Evolutionary conservation across 768 basidiomycete species (phyloP).

Genomic region (Strobilomyces echinocephalus): DNA sequence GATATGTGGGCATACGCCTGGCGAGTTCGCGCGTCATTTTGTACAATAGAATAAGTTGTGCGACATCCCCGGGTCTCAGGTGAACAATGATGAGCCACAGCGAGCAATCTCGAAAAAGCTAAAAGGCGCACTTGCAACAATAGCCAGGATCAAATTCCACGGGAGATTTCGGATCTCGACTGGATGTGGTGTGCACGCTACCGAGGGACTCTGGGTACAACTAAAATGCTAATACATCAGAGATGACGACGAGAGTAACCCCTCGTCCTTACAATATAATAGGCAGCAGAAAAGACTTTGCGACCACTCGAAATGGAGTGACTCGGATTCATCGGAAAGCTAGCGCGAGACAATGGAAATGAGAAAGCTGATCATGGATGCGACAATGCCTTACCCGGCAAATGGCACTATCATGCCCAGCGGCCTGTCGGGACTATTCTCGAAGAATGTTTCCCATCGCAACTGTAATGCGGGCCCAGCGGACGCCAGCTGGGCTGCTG

Average conservation of each 20-base stretch:
- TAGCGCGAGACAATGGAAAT: slow-evolving; percentile 2
- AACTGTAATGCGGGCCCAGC: slow-evolving; percentile 38
- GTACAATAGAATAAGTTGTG: slow-evolving; percentile 35
- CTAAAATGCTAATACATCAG: slow-evolving; percentile 11
- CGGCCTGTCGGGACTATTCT: slow-evolving; percentile 49
- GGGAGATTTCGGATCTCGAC: slow-evolving; percentile 37
- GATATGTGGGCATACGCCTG: slow-evolving; percentile 44
- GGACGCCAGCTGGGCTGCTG: slow-evolving; percentile 41
- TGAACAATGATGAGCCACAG: neutral
- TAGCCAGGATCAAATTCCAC: slow-evolving; percentile 45
- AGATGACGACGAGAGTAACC: neutral
- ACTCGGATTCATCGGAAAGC: slow-evolving; percentile 19
- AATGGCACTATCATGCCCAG: slow-evolving; percentile 40
- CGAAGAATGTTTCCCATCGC: slow-evolving; percentile 52
- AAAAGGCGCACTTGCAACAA: slow-evolving; percentile 36
- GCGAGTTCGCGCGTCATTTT: slow-evolving; percentile 51
- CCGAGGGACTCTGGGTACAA: slow-evolving; percentile 46
- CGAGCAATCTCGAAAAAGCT: neutral
- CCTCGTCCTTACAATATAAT: neutral
- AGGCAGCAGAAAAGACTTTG: slow-evolving; percentile 25
- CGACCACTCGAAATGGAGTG: slow-evolving; percentile 12
- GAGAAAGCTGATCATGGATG: neutral
- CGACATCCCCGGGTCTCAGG: slow-evolving; percentile 12
- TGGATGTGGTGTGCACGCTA: slow-evolving; percentile 44
- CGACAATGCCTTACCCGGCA: slow-evolving; percentile 33